phyloP scores from a whole-genome alignment of 192 early-diverging fungal genomes.

The Nowakowskiella sp. region DNA sequence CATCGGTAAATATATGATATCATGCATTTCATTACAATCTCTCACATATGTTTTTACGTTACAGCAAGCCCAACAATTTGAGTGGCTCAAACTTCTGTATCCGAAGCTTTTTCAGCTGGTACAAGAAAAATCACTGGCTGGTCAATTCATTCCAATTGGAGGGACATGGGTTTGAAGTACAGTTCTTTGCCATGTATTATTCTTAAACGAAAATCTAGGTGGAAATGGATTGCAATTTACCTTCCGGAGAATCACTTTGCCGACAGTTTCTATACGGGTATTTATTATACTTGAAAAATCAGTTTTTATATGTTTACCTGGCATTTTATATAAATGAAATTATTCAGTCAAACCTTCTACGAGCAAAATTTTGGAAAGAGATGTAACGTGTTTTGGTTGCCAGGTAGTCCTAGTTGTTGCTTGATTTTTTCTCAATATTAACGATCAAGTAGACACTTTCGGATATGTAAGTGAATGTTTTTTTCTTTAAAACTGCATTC shows the following conservation, averaged over 20 bases:
- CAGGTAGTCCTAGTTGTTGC: constrained; percentile 41
- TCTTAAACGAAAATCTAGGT: constrained; percentile 67
- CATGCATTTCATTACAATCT: neutral
- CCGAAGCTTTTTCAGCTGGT: constrained; percentile 74
- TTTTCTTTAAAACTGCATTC: neutral
- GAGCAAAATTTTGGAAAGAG: constrained; percentile 48
- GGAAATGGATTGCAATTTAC: constrained; percentile 98
- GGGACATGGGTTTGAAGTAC: constrained; percentile 34
- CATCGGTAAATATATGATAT: constrained; percentile 39
- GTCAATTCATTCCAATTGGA: constrained; percentile 88
- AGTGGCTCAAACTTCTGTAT: constrained; percentile 81
- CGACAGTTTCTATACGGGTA: constrained; percentile 89
- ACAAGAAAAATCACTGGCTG: constrained; percentile 55
- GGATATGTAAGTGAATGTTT: constrained; percentile 14
- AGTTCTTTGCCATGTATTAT: neutral
- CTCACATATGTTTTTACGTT: neutral
- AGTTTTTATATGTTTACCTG: neutral
- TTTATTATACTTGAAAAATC: neutral
- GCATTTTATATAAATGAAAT: neutral
- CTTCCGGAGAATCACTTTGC: constrained; percentile 87
- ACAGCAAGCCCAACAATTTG: constrained; percentile 89
- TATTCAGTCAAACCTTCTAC: constrained; percentile 70
- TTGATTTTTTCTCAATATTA: neutral
- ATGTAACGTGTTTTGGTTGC: constrained; percentile 78
- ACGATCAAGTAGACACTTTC: constrained; percentile 15